Conservation (phyloP, 2,329 filamentous ascomycete genomes). For the Ceratocystis destructans region DNA sequence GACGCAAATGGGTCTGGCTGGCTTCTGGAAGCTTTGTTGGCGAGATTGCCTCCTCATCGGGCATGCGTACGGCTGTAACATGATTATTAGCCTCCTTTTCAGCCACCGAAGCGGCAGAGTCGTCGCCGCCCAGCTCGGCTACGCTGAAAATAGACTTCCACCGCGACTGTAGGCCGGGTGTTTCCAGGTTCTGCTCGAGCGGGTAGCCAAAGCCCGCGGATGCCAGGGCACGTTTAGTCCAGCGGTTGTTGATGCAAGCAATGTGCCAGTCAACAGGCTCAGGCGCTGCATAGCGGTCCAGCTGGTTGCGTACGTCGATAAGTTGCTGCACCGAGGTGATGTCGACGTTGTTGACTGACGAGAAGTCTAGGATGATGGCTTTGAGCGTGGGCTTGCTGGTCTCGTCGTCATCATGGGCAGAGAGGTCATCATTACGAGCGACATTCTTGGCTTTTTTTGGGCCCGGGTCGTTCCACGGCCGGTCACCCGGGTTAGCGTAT, state of each 20-base stretch:
- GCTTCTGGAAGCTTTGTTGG: not conserved
- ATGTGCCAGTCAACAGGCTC: conserved; percentile 89
- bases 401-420: conserved; percentile 21
- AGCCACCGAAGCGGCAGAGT: conserved; percentile 55
- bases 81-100: conserved; percentile 49
- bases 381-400: conserved; percentile 55
- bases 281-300: conserved; percentile 71
- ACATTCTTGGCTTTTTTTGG: conserved; percentile 39
- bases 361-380: conserved; percentile 89
- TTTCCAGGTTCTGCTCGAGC: conserved; percentile 31
- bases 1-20: not conserved
- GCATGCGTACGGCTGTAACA: not conserved
- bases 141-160: conserved; percentile 97
- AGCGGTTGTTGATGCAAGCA: conserved; percentile 82
- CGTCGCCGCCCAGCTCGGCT: conserved; percentile 62
- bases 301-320: conserved; percentile 87
- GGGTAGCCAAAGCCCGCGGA: conserved; percentile 83
- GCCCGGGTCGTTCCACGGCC: conserved; percentile 91
- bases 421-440: conserved; percentile 24
- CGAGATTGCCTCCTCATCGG: conserved; percentile 12
- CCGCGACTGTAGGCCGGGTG: conserved; percentile 42
- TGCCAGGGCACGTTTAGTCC: conserved; percentile 82
- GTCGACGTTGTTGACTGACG: conserved; percentile 85
- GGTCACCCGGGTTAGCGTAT: conserved; percentile 55
- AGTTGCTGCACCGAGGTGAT: conserved; percentile 84